These are phyloP conservation scores for Pharus latifolius DNA, from an alignment of 176 grass and related monocot species.

Conservation along the genomic window DNA sequence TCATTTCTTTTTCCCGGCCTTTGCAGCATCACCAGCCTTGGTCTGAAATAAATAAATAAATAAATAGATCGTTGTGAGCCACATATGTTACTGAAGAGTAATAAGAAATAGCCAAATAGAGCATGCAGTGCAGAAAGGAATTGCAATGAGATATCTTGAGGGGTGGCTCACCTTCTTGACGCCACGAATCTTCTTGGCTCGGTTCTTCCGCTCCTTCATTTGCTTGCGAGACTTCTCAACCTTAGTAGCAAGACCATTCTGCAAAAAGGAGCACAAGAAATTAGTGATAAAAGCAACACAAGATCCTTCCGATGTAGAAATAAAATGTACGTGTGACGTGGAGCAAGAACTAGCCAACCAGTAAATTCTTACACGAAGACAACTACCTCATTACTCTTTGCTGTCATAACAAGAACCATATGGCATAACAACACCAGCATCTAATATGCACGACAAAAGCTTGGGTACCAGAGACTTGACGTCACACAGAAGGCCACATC, in stretches of 20 bases:
- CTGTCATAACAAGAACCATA: neutral
- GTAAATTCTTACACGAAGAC: neutral
- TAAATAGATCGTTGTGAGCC: no score
- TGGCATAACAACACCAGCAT: no score
- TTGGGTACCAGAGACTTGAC: neutral
- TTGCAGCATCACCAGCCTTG: slow-evolving; percentile 55
- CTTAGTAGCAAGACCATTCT: slow-evolving; percentile 77
- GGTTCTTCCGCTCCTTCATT: slow-evolving; percentile 80
- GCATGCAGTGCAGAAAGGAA: neutral
- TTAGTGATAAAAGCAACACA: neutral
- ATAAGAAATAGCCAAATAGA: neutral
- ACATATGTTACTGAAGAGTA: neutral
- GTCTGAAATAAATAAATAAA: no score
- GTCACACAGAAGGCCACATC: neutral
- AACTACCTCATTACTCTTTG: neutral
- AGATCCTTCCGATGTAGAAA: neutral
- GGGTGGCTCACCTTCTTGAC: slow-evolving; percentile 57
- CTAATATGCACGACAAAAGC: no score
- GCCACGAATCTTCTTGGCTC: slow-evolving; percentile 63
- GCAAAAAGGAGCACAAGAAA: neutral
- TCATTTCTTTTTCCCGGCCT: slow-evolving; percentile 59
- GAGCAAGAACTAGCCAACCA: neutral
- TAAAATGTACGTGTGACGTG: neutral
- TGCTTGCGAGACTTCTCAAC: slow-evolving; percentile 70
- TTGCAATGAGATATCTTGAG: neutral